These are phyloP conservation scores for Fusarium irregulare DNA, from an alignment of 2,329 filamentous ascomycete genomes.

Conservation along the genomic window DNA sequence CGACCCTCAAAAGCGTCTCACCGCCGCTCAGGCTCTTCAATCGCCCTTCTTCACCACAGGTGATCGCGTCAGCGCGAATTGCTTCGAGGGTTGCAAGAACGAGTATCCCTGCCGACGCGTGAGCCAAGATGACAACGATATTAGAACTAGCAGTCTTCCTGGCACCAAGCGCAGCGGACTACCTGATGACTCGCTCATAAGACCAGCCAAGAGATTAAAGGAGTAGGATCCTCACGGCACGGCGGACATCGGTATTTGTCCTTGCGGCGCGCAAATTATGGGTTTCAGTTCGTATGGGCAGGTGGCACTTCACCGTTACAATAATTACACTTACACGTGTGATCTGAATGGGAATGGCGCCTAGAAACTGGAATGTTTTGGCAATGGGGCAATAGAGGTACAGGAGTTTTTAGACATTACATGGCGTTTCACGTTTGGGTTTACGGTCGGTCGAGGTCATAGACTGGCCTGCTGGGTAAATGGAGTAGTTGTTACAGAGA, in stretches of 20 bases:
- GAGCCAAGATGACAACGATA: conserved; percentile 95
- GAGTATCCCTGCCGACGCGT: conserved; percentile 93
- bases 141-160: conserved; percentile 86
- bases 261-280: not conserved
- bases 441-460: not conserved
- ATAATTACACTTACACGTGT: not conserved
- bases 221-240: conserved; percentile 51
- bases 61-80: conserved; percentile 80
- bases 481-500: conserved; percentile 1
- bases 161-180: conserved; percentile 91
- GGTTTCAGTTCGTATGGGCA: no score
- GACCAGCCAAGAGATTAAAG: conserved; percentile 72
- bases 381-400: not conserved
- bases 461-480: not conserved
- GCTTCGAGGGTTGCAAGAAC: conserved; percentile 88
- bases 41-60: conserved; percentile 88
- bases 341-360: not conserved
- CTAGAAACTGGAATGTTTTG: not conserved
- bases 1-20: conserved; percentile 88
- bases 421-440: conserved; percentile 30
- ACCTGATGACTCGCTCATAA: conserved; percentile 80
- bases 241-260: not conserved
- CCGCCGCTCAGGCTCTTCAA: conserved; percentile 87
- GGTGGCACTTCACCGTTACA: not conserved
- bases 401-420: not conserved